Evolutionary conservation across 495 filamentous ascomycete species (phyloP).

Genomic region (Penicillium angulare): DNA sequence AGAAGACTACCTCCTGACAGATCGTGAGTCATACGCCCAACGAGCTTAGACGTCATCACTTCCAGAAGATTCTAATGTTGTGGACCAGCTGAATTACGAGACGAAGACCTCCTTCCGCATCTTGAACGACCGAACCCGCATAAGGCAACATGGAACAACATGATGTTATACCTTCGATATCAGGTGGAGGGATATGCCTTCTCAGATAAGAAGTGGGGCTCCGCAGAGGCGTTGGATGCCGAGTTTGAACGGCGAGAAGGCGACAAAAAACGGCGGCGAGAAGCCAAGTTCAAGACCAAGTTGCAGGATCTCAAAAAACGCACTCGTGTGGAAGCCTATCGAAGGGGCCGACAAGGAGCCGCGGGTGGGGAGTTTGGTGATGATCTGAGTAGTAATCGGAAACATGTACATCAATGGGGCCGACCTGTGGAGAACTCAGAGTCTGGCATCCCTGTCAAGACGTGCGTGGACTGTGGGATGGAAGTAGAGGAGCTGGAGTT

Average conservation of each 20-base stretch:
- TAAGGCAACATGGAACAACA: constrained; percentile 93
- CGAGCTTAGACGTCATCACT: neutral
- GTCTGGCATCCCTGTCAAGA: constrained; percentile 75
- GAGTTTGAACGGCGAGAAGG: constrained; percentile 80
- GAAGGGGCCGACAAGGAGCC: constrained; percentile 57
- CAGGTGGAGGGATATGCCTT: constrained; percentile 95
- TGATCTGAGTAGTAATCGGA: constrained; percentile 59
- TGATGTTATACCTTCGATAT: constrained; percentile 94
- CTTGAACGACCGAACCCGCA: constrained; percentile 90
- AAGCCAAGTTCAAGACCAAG: constrained; percentile 87
- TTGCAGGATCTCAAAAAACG: constrained; percentile 87
- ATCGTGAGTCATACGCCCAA: constrained; percentile 58
- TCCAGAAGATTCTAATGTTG: neutral
- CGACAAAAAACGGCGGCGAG: constrained; percentile 85
- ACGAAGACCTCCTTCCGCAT: constrained; percentile 82
- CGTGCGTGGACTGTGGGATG: constrained; percentile 88
- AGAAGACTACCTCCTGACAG: constrained; percentile 93
- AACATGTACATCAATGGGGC: constrained; percentile 95
- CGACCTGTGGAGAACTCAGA: constrained; percentile 72
- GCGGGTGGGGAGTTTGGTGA: constrained; percentile 73
- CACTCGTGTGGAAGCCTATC: constrained; percentile 87
- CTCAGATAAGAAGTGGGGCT: constrained; percentile 79
- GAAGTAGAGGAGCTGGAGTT: constrained; percentile 96
- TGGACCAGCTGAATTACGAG: constrained; percentile 72
- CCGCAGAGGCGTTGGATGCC: constrained; percentile 75